phyloP scores from a whole-genome alignment of 495 filamentous ascomycete genomes.

The Aspergillus taichungensis region DNA sequence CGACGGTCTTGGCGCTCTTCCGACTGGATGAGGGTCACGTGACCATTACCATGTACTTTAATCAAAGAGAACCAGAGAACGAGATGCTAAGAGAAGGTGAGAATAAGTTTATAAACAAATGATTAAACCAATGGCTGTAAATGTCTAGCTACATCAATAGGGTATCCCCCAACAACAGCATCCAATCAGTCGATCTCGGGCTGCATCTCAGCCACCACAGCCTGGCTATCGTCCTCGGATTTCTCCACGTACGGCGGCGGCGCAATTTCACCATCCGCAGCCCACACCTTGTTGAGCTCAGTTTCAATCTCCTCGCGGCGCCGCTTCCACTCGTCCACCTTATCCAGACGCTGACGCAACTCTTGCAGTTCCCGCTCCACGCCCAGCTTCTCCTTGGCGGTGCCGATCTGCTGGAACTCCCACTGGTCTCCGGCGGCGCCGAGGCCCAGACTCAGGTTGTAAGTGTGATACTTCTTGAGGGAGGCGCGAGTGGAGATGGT shows the following conservation, averaged over 20 bases:
- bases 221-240: background rate
- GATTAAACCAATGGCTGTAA: background rate
- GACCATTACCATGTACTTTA: background rate
- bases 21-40: slow-evolving; percentile 1
- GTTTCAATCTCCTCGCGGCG: slow-evolving; percentile 68
- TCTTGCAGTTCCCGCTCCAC: slow-evolving; percentile 85
- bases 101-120: background rate
- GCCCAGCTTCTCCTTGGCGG: slow-evolving; percentile 78
- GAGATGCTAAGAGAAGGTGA: background rate
- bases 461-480: slow-evolving; percentile 90
- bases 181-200: too few species aligned
- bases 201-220: too few species aligned
- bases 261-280: slow-evolving; percentile 34
- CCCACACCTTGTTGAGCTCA: slow-evolving; percentile 56
- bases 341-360: slow-evolving; percentile 64
- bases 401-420: slow-evolving; percentile 89
- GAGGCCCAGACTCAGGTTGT: slow-evolving; percentile 71
- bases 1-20: too few species aligned
- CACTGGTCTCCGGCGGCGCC: slow-evolving; percentile 60
- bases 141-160: background rate
- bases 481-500: slow-evolving; percentile 90
- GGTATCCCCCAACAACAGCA: too few species aligned
- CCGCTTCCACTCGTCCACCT: slow-evolving; percentile 76
- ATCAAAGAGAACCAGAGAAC: background rate
- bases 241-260: slow-evolving; percentile 30